These are phyloP conservation scores for Volutella citrinella DNA, from an alignment of 2,329 filamentous ascomycete species.

Conservation along the genomic window DNA sequence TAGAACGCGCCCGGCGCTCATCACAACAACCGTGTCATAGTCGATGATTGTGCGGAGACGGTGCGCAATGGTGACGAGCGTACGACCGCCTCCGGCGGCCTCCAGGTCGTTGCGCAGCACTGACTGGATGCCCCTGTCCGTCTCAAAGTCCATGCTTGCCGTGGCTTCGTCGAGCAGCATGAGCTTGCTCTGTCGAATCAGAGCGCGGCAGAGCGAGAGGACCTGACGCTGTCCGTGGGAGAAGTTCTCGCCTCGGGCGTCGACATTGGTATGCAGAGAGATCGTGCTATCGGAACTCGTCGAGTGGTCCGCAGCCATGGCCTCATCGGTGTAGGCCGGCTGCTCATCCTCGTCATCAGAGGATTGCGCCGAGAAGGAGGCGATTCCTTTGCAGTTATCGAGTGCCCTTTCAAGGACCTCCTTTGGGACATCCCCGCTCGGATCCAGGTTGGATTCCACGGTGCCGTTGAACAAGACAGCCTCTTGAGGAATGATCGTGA, in stretches of 20 bases:
- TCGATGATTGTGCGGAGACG: conserved; percentile 57
- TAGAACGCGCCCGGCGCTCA: conserved; percentile 50
- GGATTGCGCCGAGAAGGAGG: conserved; percentile 44
- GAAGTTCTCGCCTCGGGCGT: conserved; percentile 53
- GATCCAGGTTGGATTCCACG: conserved; percentile 59
- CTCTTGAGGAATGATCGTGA: conserved; percentile 59
- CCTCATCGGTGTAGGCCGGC: conserved; percentile 11
- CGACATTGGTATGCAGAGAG: conserved; percentile 44
- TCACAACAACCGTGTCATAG: conserved; percentile 56
- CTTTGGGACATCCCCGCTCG: conserved; percentile 54
- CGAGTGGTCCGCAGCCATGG: conserved; percentile 8
- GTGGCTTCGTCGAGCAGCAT: conserved; percentile 59
- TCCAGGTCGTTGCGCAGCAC: conserved; percentile 49
- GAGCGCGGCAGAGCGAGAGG: conserved; percentile 53
- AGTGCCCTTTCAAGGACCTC: conserved; percentile 56
- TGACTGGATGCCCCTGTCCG: conserved; percentile 53
- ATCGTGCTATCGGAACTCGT: too few species aligned
- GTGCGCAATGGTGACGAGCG: conserved; percentile 57
- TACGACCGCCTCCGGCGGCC: conserved; percentile 41
- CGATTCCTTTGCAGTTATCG: conserved; percentile 59
- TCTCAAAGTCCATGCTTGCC: conserved; percentile 58
- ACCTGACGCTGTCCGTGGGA: conserved; percentile 58
- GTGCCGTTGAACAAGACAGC: conserved; percentile 55
- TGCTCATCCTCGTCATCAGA: conserved; percentile 28
- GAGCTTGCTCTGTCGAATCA: conserved; percentile 52